Conservation (phyloP, 352 stramenopile species). For the Pythium rhizo-oryzae region DNA sequence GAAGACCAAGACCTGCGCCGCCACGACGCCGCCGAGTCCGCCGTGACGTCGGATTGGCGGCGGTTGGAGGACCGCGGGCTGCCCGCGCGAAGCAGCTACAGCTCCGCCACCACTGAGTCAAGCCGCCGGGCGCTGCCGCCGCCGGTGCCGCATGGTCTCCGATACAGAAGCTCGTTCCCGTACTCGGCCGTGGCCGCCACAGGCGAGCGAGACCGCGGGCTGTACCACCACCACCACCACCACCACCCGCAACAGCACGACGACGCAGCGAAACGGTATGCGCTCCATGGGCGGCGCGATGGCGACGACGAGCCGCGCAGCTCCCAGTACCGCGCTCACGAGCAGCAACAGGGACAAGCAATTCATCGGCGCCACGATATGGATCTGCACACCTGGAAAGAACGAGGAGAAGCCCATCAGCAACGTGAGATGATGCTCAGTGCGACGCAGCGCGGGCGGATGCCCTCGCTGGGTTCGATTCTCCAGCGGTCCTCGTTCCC, state of each 20-base stretch:
- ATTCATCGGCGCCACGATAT: background rate
- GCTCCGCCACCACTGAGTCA: background rate
- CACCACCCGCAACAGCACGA: background rate
- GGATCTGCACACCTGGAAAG: background rate
- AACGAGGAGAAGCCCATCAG: no score
- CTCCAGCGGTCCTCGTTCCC: background rate
- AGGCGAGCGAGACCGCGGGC: background rate
- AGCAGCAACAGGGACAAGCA: background rate
- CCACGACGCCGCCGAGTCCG: background rate
- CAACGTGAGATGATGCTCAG: background rate
- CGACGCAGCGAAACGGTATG: no score
- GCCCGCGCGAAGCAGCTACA: background rate
- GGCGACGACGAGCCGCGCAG: no score
- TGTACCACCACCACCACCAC: background rate
- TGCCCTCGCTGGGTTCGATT: background rate
- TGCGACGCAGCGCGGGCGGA: no score
- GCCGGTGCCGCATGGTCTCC: background rate
- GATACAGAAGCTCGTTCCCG: constrained; percentile 6
- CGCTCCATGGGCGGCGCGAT: no score
- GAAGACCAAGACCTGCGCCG: background rate
- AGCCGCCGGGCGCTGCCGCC: background rate
- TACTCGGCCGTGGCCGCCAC: background rate
- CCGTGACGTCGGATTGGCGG: background rate
- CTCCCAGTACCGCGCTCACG: background rate
- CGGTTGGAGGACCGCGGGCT: no score